These are phyloP conservation scores for Fonsecaea multimorphosa DNA, from an alignment of 2,329 filamentous ascomycete genomes.

Conservation along the genomic window DNA sequence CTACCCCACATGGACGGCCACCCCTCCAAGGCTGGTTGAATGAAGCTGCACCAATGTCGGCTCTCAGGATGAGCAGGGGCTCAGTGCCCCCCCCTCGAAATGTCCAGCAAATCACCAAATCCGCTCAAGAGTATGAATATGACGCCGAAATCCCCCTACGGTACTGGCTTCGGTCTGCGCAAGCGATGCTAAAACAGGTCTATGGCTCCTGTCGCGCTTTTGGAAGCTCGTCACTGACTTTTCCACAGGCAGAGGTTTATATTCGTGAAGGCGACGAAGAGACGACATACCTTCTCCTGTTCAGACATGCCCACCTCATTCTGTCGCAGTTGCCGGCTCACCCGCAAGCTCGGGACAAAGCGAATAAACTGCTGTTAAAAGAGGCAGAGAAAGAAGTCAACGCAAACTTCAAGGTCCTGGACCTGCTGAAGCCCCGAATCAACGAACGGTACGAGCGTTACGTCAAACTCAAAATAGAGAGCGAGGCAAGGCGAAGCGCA, in stretches of 20 bases:
- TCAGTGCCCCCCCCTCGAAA: conserved; percentile 62
- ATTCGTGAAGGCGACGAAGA: conserved; percentile 83
- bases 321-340: conserved; percentile 76
- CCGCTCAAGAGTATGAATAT: conserved; percentile 82
- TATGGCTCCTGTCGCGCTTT: conserved; percentile 36
- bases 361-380: conserved; percentile 61
- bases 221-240: conserved; percentile 33
- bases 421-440: conserved; percentile 79
- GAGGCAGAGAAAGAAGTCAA: conserved; percentile 67
- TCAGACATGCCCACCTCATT: conserved; percentile 85
- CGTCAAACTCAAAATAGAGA: conserved; percentile 58
- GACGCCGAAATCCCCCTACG: conserved; percentile 76
- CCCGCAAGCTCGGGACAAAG: conserved; percentile 72
- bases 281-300: conserved; percentile 88
- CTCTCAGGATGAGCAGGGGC: conserved; percentile 33
- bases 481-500: conserved; percentile 47
- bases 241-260: conserved; percentile 76
- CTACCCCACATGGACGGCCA: conserved; percentile 9
- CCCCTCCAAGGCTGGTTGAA: conserved; percentile 17
- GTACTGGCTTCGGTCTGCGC: conserved; percentile 81
- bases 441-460: conserved; percentile 73
- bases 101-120: conserved; percentile 75
- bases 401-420: conserved; percentile 71
- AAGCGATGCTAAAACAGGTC: conserved; percentile 81
- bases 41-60: conserved; percentile 23